phyloP scores from a whole-genome alignment of 2,329 filamentous ascomycete genomes.

The Botrytis paeoniae region DNA sequence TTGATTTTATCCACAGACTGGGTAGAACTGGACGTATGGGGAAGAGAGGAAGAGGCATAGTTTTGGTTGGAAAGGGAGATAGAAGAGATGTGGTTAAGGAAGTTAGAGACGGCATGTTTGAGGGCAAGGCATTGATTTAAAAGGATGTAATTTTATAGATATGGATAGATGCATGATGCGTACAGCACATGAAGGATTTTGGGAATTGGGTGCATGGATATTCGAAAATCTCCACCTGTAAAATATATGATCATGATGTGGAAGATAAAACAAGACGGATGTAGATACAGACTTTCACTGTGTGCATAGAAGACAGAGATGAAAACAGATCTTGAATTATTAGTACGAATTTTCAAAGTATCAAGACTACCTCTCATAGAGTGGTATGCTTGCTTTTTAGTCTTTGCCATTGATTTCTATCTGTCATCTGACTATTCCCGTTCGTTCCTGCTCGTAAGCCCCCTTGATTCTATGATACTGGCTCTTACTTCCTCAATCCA shows the following conservation, averaged over 20 bases:
- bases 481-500: neutral
- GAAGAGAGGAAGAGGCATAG: slow-evolving; percentile 80
- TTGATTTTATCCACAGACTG: slow-evolving; percentile 96
- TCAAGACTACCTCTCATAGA: neutral
- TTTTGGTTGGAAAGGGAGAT: slow-evolving; percentile 86
- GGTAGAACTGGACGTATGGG: slow-evolving; percentile 93
- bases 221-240: neutral
- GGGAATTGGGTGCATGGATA: neutral
- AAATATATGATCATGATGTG: neutral
- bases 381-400: neutral
- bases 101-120: slow-evolving; percentile 85
- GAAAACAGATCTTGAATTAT: neutral
- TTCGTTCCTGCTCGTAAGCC: neutral
- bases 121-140: slow-evolving; percentile 72
- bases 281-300: neutral
- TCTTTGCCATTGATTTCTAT: neutral
- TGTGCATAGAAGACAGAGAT: neutral
- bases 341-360: neutral
- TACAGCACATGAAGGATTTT: neutral
- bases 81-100: slow-evolving; percentile 87
- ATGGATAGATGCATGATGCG: neutral
- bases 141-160: slow-evolving; percentile 18
- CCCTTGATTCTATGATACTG: neutral
- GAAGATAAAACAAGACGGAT: neutral
- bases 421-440: neutral